phyloP scores from a whole-genome alignment of 108 stramenopile genomes.

The Fragilaria crotonensis region DNA sequence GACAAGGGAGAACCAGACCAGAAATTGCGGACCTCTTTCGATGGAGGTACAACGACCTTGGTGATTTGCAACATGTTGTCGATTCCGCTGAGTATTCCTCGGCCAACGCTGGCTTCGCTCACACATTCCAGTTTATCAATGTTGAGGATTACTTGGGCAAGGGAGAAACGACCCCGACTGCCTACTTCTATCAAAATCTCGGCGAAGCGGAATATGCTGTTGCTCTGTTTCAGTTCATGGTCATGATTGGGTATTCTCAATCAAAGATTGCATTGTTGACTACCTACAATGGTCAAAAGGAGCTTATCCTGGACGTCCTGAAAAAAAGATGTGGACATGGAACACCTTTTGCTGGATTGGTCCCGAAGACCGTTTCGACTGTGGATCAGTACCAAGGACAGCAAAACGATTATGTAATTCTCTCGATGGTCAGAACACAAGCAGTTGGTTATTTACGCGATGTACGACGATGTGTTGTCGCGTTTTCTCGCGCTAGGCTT shows the following conservation, averaged over 20 bases:
- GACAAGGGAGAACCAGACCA: slow-evolving; percentile 90
- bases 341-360: slow-evolving; percentile 68
- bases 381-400: slow-evolving; percentile 99
- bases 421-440: slow-evolving; percentile 91
- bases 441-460: slow-evolving; percentile 93
- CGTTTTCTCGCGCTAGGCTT: slow-evolving; percentile 91
- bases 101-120: slow-evolving; percentile 90
- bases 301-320: slow-evolving; percentile 82
- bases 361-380: slow-evolving; percentile 60
- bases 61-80: slow-evolving; percentile 76
- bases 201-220: slow-evolving; percentile 98
- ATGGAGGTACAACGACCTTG: slow-evolving; percentile 86
- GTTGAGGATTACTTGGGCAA: slow-evolving; percentile 89
- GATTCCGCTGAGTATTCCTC: slow-evolving; percentile 35
- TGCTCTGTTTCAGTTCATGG: slow-evolving; percentile 97
- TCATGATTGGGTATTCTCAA: slow-evolving; percentile 92
- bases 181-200: slow-evolving; percentile 93
- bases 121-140: slow-evolving; percentile 86
- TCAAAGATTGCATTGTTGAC: slow-evolving; percentile 91
- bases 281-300: slow-evolving; percentile 98
- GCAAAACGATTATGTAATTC: slow-evolving; percentile 92
- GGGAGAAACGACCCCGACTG: slow-evolving; percentile 83
- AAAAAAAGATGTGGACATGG: slow-evolving; percentile 74
- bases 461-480: slow-evolving; percentile 94
- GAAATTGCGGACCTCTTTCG: slow-evolving; percentile 87